Evolutionary conservation across 1,284 basidiomycete species (phyloP).

Genomic region (Bondarzewia mesenterica): DNA sequence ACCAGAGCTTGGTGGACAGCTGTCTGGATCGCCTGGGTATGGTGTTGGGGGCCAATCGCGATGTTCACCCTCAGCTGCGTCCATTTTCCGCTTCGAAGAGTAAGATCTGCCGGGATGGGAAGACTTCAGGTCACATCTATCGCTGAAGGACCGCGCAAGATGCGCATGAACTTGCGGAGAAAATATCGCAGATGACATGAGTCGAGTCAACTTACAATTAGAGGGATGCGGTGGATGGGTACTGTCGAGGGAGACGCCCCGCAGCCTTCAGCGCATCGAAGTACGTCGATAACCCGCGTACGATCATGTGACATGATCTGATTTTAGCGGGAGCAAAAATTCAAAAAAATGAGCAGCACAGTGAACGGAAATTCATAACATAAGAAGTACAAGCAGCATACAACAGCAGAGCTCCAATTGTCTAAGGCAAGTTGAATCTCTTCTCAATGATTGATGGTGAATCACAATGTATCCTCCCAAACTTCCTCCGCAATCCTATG

Average conservation of each 20-base stretch:
- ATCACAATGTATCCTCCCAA: slow-evolving; percentile 24
- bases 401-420: too few species aligned
- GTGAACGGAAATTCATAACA: too few species aligned
- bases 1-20: not conserved
- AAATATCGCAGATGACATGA: not conserved
- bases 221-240: too few species aligned
- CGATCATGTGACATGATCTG: not conserved
- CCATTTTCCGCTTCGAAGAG: not conserved
- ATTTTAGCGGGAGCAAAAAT: too few species aligned
- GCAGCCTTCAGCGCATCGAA: too few species aligned
- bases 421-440: too few species aligned
- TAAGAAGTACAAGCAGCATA: too few species aligned
- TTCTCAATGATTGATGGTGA: too few species aligned
- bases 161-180: not conserved
- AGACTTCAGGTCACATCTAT: not conserved
- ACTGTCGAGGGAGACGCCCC: too few species aligned
- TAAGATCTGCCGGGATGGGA: not conserved
- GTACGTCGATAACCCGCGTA: too few species aligned
- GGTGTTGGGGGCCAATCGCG: not conserved
- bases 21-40: not conserved
- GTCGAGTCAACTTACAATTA: too few species aligned
- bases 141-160: not conserved
- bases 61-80: not conserved
- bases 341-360: too few species aligned
- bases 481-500: slow-evolving; percentile 21